A percentile compares a stretch with the other conserved stretches of the same genome.
These are phyloP conservation scores for Stachybotrys elegans DNA, from an alignment of 2,329 filamentous ascomycete species.

Conservation along the genomic window DNA sequence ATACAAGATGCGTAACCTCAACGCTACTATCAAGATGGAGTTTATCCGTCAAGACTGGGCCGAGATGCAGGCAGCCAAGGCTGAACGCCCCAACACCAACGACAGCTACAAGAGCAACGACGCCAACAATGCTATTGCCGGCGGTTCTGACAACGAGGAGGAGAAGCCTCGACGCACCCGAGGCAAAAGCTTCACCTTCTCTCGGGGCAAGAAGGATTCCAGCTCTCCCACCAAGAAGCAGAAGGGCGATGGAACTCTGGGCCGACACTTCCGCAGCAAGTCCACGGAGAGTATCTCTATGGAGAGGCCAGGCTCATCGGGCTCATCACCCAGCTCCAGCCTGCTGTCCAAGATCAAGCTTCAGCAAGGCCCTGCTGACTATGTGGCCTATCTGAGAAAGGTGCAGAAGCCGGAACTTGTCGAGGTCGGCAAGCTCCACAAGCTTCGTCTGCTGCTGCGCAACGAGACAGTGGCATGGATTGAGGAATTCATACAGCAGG, in stretches of 20 bases:
- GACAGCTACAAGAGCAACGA: constrained; percentile 36
- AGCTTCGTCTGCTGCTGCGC: constrained; percentile 78
- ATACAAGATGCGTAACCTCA: constrained; percentile 89
- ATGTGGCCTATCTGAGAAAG: constrained; percentile 79
- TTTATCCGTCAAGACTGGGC: constrained; percentile 88
- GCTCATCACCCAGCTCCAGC: constrained; percentile 49
- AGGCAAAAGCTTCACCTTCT: constrained; percentile 67
- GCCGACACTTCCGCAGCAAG: constrained; percentile 64
- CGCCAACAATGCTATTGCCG: constrained; percentile 21
- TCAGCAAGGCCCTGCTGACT: constrained; percentile 72
- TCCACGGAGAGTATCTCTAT: constrained; percentile 65
- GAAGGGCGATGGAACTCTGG: constrained; percentile 58
- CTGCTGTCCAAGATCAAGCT: constrained; percentile 67
- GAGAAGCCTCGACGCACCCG: constrained; percentile 46
- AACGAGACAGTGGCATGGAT: constrained; percentile 98
- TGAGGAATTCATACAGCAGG: constrained; percentile 81
- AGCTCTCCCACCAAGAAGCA: constrained; percentile 69
- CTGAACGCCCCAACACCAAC: constrained; percentile 38
- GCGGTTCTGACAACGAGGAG: constrained; percentile 35
- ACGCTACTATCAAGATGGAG: constrained; percentile 87
- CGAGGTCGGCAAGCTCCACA: constrained; percentile 93
- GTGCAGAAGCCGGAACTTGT: constrained; percentile 76
- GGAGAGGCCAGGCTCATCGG: constrained; percentile 48
- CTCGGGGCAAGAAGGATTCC: constrained; percentile 57
- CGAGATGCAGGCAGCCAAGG: constrained; percentile 52